Evolutionary conservation across 2,329 filamentous ascomycete species (phyloP), one percentile per base, ranked within the genome.

Genomic region (Aspergillus tubingensis): DNA sequence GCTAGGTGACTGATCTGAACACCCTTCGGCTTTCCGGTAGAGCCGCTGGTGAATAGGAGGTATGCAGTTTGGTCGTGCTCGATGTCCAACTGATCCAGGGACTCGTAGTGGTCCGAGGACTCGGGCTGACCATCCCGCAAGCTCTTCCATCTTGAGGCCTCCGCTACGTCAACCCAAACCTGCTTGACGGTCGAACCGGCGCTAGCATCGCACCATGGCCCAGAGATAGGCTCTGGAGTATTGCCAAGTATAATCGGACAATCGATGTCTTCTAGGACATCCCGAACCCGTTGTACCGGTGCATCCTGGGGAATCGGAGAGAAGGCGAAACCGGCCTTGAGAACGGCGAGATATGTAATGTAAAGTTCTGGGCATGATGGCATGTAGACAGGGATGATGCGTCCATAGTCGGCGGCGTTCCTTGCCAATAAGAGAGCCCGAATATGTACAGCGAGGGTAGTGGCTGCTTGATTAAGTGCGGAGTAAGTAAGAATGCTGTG

Each of bases 261-360:
- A 17, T 56, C 63, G 3, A 75, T 65, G 19, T 74, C 73, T 48
- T 62, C 60, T 17, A 77, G 59, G 10, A 76, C 68, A 23, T 71
- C 69, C 7, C 41, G 50, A 2, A 70, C 60, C 39, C 73, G 65
- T 38, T 71, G 68, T 10, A 50, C 50, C 2, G 76, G 75, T 0
- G 70, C 73, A 49, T 78, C 76, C 30, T 73, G 66, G 0, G 76
- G 72, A n/a, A 78, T 66, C 1, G 76, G 76, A 50, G 68, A 78
- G 57, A 78, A 77, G 8, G 74, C 72, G 36, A 69, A 60, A 21
- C 75, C 76, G 13, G 74, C 71, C 59, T 77, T 77, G 13, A 78
- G 64, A 59, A 69, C 62, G 19, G 65, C 76, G 7, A 78, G 68
- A 52, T 77, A 78, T 13, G 72, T 69, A 23, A 76, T 69, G 57